Evolutionary conservation across 169 alveolate species (phyloP), one percentile per base, ranked within the genome.

Genomic region (Eimeria maxima): DNA sequence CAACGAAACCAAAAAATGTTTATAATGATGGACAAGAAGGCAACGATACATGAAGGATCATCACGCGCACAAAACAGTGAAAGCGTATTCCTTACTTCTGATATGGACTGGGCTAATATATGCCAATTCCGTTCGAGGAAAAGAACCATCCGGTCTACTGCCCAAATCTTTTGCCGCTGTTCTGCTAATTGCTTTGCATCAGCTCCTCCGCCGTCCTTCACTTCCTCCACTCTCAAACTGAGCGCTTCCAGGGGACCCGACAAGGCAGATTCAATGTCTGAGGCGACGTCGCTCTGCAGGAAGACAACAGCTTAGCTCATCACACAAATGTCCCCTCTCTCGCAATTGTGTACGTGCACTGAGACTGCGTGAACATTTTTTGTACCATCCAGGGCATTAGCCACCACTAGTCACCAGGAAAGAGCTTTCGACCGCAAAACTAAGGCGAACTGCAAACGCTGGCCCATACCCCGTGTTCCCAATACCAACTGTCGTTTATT

Each of bases 41-140:
- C 65, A 50, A 24, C 89, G 3, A 50, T 11, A 45, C 22, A n/a
- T 47, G 69, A 47, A 24, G 65, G 53, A 38, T 73, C 55, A 18
- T 38, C 20, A 14, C 29, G 86, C 27, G 38, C 86, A 74, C 7
- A 74, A 14, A 44, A 44, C 38, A 3, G 29, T 20, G 73, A 16
- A 55, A 18, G 20, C 55, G 6, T n/a, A 33, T 29, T 55, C 42
- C 91, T 83, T 42, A 87, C 93, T 63, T 87, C 93, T 18, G 93
- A 87, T 44, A 87, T 47, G 50, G 93, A 87, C 60, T 87, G 93
- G 0, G 93, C 78, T 11, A 87, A 45, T 7, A 87, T 65, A 47
- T 87, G 93, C 93, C 81, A 87, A 47, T 87, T 87, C 65, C 93
- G 71, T 87, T 87, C 93, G 13, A 38, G 81, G 24, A 87, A 73